Conservation (phyloP, 306 rosid species). For the Trifolium dubium region DNA sequence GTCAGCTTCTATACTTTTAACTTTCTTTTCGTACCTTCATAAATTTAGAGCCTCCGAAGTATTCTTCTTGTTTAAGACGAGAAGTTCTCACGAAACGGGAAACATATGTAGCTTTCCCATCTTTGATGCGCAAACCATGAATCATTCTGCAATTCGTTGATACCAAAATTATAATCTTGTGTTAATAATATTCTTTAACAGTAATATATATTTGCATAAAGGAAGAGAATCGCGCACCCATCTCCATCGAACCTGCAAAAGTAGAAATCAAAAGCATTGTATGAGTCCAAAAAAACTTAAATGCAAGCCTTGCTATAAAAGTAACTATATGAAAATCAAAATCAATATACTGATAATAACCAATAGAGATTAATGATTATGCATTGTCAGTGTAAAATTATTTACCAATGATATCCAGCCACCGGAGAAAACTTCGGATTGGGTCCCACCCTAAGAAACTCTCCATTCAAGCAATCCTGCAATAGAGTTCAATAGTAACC, state of each 20-base stretch:
- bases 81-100: constrained; percentile 87
- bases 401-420: constrained; percentile 92
- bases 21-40: constrained; percentile 63
- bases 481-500: constrained; percentile 1
- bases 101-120: constrained; percentile 88
- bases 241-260: constrained; percentile 96
- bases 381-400: too few species aligned
- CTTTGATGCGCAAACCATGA: constrained; percentile 93
- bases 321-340: neutral
- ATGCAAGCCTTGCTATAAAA: constrained; percentile 24
- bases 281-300: constrained; percentile 39
- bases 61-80: constrained; percentile 87
- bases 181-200: neutral
- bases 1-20: constrained; percentile 17
- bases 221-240: constrained; percentile 58
- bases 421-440: constrained; percentile 84
- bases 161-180: constrained; percentile 14
- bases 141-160: constrained; percentile 72
- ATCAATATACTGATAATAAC: neutral
- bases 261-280: constrained; percentile 28
- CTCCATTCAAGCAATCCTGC: constrained; percentile 92
- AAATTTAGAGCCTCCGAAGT: constrained; percentile 79
- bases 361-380: too few species aligned
- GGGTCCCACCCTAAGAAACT: constrained; percentile 95
- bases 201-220: neutral